A percentile compares a stretch with the other conserved stretches of the same genome.
These are phyloP conservation scores for Orbilia javanica DNA, from an alignment of 2,329 filamentous ascomycete species.

Conservation along the genomic window DNA sequence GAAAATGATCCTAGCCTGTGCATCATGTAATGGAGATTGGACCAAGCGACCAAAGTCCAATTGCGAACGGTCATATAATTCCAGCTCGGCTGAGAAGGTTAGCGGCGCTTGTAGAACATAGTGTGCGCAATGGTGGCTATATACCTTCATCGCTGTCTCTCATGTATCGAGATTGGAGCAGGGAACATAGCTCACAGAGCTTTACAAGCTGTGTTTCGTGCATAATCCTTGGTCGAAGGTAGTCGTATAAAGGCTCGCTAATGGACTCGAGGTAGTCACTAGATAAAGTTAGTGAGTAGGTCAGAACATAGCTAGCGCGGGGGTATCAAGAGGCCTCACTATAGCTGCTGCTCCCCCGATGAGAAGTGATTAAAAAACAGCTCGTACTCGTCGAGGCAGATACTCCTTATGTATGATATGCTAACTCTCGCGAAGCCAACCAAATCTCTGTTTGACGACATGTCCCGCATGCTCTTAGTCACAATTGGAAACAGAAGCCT, in stretches of 20 bases:
- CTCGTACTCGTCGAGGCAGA: slow-evolving; percentile 77
- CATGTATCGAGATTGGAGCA: slow-evolving; percentile 76
- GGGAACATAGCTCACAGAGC: slow-evolving; percentile 75
- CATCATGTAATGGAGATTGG: slow-evolving; percentile 76
- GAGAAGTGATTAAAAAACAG: slow-evolving; percentile 66
- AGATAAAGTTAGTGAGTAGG: slow-evolving; percentile 71
- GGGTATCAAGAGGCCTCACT: slow-evolving; percentile 42
- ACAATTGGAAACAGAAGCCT: slow-evolving; percentile 60
- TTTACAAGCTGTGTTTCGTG: slow-evolving; percentile 76
- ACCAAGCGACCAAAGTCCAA: slow-evolving; percentile 75
- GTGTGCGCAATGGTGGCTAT: not conserved
- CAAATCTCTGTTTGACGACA: slow-evolving; percentile 72
- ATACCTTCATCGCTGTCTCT: slow-evolving; percentile 69
- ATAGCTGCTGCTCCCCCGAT: slow-evolving; percentile 61
- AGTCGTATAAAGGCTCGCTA: slow-evolving; percentile 76
- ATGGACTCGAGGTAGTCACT: slow-evolving; percentile 76
- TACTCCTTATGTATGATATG: slow-evolving; percentile 75
- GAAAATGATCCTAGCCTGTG: slow-evolving; percentile 76
- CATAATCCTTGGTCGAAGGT: slow-evolving; percentile 75
- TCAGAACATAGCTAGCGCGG: not conserved
- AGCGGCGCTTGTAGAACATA: not conserved
- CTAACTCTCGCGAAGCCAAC: slow-evolving; percentile 75
- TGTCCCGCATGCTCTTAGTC: slow-evolving; percentile 66
- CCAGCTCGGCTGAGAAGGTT: slow-evolving; percentile 64
- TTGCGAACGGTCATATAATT: slow-evolving; percentile 69